Evolutionary conservation across 2,329 filamentous ascomycete genomes (phyloP).

Genomic region (Aspergillus aculeatus): DNA sequence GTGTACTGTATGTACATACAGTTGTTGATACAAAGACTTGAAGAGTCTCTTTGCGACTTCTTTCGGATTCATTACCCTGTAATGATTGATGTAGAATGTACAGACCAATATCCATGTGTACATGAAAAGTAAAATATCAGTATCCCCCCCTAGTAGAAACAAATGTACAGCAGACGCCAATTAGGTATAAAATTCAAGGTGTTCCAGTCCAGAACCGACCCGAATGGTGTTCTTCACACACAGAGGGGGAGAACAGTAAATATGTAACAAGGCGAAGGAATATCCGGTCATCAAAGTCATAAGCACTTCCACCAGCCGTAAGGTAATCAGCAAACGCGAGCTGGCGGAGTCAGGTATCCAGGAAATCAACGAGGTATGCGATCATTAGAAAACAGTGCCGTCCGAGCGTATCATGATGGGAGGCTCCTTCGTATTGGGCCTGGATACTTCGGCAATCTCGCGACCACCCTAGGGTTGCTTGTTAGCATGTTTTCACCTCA

Average conservation of each 20-base stretch:
- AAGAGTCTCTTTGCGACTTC: background rate
- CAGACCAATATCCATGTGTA: constrained; percentile 10
- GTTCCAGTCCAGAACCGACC: constrained; percentile 10
- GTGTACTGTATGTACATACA: too few species aligned
- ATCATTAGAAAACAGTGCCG: constrained; percentile 81
- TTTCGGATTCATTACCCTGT: constrained; percentile 1
- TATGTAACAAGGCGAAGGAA: constrained; percentile 15
- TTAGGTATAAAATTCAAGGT: constrained; percentile 13
- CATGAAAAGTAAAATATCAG: constrained; percentile 14
- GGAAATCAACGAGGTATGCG: constrained; percentile 17
- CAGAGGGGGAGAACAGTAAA: background rate
- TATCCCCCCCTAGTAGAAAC: background rate
- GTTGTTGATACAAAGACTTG: too few species aligned
- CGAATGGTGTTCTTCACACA: constrained; percentile 15
- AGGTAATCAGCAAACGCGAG: constrained; percentile 10
- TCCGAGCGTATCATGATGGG: constrained; percentile 96
- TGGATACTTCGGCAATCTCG: constrained; percentile 91
- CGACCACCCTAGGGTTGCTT: constrained; percentile 68
- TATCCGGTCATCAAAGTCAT: constrained; percentile 34
- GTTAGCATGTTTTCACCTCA: constrained; percentile 19
- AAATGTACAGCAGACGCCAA: constrained; percentile 12
- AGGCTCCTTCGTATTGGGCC: constrained; percentile 93
- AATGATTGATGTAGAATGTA: constrained; percentile 1
- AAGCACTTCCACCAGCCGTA: constrained; percentile 24
- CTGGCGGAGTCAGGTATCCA: constrained; percentile 29